A percentile compares a stretch with the other conserved stretches of the same genome.
These are phyloP conservation scores for Monosporascus sp. DNA, from an alignment of 2,329 filamentous ascomycete species.

Conservation along the genomic window DNA sequence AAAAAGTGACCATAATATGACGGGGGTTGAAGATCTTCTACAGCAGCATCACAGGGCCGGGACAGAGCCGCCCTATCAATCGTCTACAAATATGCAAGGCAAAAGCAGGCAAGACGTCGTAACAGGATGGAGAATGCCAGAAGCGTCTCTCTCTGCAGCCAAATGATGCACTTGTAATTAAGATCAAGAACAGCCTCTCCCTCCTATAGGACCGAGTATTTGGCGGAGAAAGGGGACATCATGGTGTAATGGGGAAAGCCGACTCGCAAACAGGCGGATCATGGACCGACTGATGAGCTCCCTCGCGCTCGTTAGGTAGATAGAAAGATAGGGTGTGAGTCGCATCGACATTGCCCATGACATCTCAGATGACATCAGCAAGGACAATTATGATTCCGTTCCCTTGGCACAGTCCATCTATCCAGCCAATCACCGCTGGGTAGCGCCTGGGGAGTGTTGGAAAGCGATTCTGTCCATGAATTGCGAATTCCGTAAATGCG, in stretches of 20 bases:
- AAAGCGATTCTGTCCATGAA: background rate
- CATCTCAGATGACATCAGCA: background rate
- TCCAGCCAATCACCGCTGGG: background rate
- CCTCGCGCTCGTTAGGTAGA: background rate
- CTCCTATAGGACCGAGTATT: background rate
- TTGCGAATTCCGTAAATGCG: background rate
- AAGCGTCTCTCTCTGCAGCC: too few relatives aligned
- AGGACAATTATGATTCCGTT: background rate
- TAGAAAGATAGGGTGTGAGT: background rate
- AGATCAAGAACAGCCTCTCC: background rate
- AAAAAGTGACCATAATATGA: too few relatives aligned
- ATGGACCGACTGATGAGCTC: background rate
- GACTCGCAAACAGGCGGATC: background rate
- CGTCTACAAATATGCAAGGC: too few relatives aligned
- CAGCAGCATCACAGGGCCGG: too few relatives aligned
- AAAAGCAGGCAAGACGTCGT: too few relatives aligned
- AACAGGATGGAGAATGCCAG: too few relatives aligned
- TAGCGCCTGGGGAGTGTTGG: background rate
- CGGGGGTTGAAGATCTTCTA: too few relatives aligned
- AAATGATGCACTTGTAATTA: background rate
- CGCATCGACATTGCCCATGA: background rate
- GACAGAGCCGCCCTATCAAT: too few relatives aligned
- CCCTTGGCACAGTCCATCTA: background rate
- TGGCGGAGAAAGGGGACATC: background rate
- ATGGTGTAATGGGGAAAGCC: background rate